phyloP scores from a whole-genome alignment of 352 stramenopile species.

The Pythium insidiosum region DNA sequence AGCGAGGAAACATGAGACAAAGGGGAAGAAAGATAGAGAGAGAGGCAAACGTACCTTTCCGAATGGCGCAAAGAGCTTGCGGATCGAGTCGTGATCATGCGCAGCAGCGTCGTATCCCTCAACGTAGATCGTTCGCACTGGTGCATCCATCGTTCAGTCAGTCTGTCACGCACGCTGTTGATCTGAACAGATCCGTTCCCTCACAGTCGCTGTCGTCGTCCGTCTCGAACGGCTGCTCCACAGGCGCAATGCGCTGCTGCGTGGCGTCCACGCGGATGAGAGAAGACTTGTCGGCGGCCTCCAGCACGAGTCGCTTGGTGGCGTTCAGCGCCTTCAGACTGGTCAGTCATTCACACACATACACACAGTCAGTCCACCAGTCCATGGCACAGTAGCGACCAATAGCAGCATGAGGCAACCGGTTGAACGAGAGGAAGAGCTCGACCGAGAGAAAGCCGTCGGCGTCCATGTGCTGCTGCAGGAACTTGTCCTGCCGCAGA shows the following conservation, averaged over 20 bases:
- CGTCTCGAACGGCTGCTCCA: conserved; percentile 20
- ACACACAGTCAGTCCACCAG: too few relatives aligned
- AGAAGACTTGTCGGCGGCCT: conserved; percentile 47
- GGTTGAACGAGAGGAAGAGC: conserved; percentile 63
- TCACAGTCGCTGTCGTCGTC: too few relatives aligned
- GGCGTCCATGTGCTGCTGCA: conserved; percentile 67
- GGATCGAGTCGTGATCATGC: conserved; percentile 67
- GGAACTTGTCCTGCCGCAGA: conserved; percentile 71
- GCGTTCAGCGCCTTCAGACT: conserved; percentile 38
- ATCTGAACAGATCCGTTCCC: conserved; percentile 8
- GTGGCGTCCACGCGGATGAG: conserved; percentile 32
- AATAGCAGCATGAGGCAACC: too few relatives aligned
- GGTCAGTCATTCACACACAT: too few relatives aligned
- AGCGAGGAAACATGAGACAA: too few relatives aligned
- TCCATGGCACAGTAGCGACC: too few relatives aligned
- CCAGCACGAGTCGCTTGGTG: conserved; percentile 46
- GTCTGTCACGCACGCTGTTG: not conserved
- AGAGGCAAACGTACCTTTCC: conserved; percentile 32
- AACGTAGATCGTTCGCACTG: conserved; percentile 70
- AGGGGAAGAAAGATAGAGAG: too few relatives aligned
- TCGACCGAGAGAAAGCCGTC: conserved; percentile 41
- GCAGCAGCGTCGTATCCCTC: conserved; percentile 37
- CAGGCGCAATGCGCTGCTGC: conserved; percentile 32
- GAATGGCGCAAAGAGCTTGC: conserved; percentile 40
- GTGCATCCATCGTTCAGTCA: too few relatives aligned